Base-by-base conservation (phyloP, 192 early-diverging fungal genomes). In the Gaertneriomyces sp. region DNA sequence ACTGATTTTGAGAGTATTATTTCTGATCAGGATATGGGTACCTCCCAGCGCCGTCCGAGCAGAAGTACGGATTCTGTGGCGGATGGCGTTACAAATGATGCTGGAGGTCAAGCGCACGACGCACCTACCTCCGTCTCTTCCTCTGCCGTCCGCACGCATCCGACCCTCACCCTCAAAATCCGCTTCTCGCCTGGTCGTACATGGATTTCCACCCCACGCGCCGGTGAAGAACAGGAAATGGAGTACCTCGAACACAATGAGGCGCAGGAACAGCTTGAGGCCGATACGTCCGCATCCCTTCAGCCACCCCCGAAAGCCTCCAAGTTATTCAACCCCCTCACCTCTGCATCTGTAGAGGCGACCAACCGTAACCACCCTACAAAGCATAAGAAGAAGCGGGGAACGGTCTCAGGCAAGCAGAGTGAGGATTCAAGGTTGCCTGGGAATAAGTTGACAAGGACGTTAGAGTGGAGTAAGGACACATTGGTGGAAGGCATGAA, bases 401-500 rank as follows among this genome's bases (percentile, higher is more conserved):
- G 25, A 49, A 58, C 51, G 45, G 58, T 6, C 45, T 10, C 52
- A 3, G 16, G 39, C 25, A 63, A 14, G n/a, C 14, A 42, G 46
- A 57, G 49, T 54, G 62, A 71, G 38, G 55, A 64, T 19, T 42
- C 40, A 33, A 49, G 56, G 43, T 38, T 64, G 53, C 39, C 46
- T 7, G 62, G 62, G 3, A 71, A 60, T 45, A 64, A 63, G 38
- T 41, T 71, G 33, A 63, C 55, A 44, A 6, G 69, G 55, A 65
- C 63, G 3, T 39, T 71, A 44, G 61, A 64, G 63, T 71, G 69
- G 69, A 58, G 69, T n/a, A 71, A 71, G 51, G 69, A 71, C 58
- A 55, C 61, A 5, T 19, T 71, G 42, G 14, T 71, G 16, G 69
- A 60, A 19, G 61, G 62, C 1, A 49, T 58, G 9, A 71, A 71